Percentiles rank a stretch among this genome's conserved stretches.
These are phyloP conservation scores for Phaffia australis DNA, from an alignment of 768 basidiomycete species.

Conservation along the genomic window DNA sequence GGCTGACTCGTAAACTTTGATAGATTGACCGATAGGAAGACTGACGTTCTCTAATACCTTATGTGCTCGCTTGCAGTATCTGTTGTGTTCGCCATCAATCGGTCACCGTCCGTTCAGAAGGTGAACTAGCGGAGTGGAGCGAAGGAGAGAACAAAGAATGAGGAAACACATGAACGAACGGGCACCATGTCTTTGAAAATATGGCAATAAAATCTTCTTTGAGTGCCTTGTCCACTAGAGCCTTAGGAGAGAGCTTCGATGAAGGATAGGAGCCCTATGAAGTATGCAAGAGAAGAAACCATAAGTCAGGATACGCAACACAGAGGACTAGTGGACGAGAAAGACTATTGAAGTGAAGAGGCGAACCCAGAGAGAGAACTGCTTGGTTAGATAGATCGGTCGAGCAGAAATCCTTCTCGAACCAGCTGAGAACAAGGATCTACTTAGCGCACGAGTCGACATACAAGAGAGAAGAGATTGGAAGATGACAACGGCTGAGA, in stretches of 20 bases:
- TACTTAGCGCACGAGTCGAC: background rate
- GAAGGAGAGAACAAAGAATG: background rate
- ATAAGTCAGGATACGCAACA: background rate
- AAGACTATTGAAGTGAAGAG: background rate
- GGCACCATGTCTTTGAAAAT: slow-evolving; percentile 12
- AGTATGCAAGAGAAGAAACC: background rate
- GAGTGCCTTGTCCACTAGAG: slow-evolving; percentile 9
- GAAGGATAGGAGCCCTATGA: slow-evolving; percentile 1
- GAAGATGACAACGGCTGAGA: background rate
- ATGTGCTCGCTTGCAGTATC: slow-evolving; percentile 10
- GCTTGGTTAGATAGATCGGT: background rate
- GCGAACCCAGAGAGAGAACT: slow-evolving; percentile 20
- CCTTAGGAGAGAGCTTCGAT: background rate
- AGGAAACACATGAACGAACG: background rate
- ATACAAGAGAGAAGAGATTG: background rate
- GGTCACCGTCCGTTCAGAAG: background rate
- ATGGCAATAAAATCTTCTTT: slow-evolving; percentile 17
- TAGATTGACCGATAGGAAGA: slow-evolving; percentile 5
- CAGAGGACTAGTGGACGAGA: background rate
- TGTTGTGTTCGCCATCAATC: background rate
- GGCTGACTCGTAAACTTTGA: slow-evolving; percentile 14
- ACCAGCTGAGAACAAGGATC: background rate
- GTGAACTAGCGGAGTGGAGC: background rate
- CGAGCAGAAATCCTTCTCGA: background rate
- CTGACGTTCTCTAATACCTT: background rate